These are phyloP conservation scores for Fagopyrum homotropicum DNA, from an alignment of 148 eudicot genomes.

Conservation along the genomic window DNA sequence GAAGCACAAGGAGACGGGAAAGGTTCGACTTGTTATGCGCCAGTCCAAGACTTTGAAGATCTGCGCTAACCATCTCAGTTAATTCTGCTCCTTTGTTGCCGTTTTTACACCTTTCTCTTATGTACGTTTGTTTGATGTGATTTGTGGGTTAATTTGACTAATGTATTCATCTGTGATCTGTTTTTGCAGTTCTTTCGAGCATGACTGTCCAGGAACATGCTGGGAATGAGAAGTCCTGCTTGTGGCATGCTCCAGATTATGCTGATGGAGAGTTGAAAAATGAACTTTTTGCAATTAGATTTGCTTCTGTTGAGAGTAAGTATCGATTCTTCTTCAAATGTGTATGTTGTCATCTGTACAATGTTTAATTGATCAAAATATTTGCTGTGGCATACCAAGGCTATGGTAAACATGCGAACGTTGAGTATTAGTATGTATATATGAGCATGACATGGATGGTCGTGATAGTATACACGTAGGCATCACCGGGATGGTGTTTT, in stretches of 20 bases:
- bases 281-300: conserved; percentile 73
- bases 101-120: not conserved
- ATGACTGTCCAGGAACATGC: conserved; percentile 91
- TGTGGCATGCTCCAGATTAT: conserved; percentile 90
- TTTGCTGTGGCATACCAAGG: not conserved
- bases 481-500: not conserved
- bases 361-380: not conserved
- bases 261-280: conserved; percentile 91
- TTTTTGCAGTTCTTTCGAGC: conserved; percentile 44
- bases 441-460: not conserved
- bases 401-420: not conserved
- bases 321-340: conserved; percentile 9
- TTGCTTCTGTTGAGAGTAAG: conserved; percentile 70
- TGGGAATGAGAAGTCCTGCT: conserved; percentile 92
- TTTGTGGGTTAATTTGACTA: not conserved
- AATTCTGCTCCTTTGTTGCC: conserved; percentile 9
- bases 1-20: conserved; percentile 70
- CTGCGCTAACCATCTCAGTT: conserved; percentile 89
- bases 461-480: not conserved
- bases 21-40: conserved; percentile 82
- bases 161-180: not conserved
- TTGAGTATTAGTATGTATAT: not conserved
- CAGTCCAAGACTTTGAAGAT: conserved; percentile 87
- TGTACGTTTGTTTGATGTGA: not conserved
- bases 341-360: not conserved